Evolutionary conservation across 2,329 filamentous ascomycete species (phyloP).

Genomic region (Penicillium vulpinum): DNA sequence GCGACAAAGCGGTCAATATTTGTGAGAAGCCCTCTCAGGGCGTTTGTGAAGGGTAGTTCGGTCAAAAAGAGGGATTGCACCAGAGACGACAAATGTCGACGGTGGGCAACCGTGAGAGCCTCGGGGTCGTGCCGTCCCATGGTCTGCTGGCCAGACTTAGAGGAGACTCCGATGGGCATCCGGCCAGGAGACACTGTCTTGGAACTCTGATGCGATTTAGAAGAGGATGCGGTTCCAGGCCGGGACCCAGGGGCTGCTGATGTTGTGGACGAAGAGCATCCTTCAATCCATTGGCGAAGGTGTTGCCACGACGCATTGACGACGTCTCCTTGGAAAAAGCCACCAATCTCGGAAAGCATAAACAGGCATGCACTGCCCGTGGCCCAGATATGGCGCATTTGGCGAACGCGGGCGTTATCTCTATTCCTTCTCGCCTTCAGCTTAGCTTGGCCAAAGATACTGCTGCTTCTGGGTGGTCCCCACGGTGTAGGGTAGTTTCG

Average conservation of each 20-base stretch:
- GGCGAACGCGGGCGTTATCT: conserved; percentile 61
- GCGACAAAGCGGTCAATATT: conserved; percentile 79
- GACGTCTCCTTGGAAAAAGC: conserved; percentile 87
- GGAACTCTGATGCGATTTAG: conserved; percentile 18
- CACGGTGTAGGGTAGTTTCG: conserved; percentile 74
- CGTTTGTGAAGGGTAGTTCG: conserved; percentile 41
- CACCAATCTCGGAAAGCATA: conserved; percentile 81
- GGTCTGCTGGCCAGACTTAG: conserved; percentile 16
- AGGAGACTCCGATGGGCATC: conserved; percentile 6
- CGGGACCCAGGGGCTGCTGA: conserved; percentile 35
- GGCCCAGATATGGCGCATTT: conserved; percentile 84
- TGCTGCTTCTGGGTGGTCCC: conserved; percentile 63
- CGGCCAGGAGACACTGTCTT: conserved; percentile 7
- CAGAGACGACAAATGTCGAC: conserved; percentile 70
- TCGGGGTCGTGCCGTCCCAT: conserved; percentile 72
- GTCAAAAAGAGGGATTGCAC: conserved; percentile 47
- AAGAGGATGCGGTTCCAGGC: conserved; percentile 40
- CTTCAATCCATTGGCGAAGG: conserved; percentile 72
- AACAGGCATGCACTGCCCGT: conserved; percentile 85
- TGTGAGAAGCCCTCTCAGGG: conserved; percentile 40
- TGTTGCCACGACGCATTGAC: conserved; percentile 77
- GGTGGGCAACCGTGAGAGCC: conserved; percentile 76
- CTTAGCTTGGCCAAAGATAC: conserved; percentile 59
- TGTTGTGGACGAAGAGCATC: conserved; percentile 34
- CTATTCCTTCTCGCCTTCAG: conserved; percentile 64